phyloP scores from a whole-genome alignment of 225 moss, liverwort and hornwort species.

The Neckera pumila region DNA sequence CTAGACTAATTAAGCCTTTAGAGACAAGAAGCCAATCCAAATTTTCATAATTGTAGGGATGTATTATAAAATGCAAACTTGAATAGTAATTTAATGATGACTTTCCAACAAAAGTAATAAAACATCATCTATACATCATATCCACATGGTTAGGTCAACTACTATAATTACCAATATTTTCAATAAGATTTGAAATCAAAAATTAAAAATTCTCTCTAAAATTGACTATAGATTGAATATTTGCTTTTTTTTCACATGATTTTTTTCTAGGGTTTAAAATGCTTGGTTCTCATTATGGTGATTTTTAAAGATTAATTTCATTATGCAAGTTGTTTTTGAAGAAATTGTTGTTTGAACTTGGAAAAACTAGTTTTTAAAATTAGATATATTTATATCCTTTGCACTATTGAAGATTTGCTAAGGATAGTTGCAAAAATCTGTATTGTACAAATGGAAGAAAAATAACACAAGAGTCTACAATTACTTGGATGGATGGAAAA shows the following conservation, averaged over 20 bases:
- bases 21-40: not conserved
- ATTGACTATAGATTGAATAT: not conserved
- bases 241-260: not conserved
- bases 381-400: rapidly evolving
- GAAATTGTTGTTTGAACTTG: not conserved
- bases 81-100: not conserved
- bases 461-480: too few relatives aligned
- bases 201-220: not conserved
- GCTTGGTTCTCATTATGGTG: not conserved
- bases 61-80: not conserved
- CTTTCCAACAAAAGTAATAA: too few relatives aligned
- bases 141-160: not conserved
- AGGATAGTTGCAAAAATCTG: not conserved
- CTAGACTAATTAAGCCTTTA: not conserved
- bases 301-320: not conserved
- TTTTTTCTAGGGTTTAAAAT: not conserved
- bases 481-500: not conserved
- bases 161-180: not conserved
- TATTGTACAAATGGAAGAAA: too few relatives aligned
- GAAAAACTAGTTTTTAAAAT: not conserved
- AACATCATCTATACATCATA: too few relatives aligned
- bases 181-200: not conserved
- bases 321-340: not conserved
- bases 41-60: not conserved
- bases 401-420: not conserved